phyloP scores from a whole-genome alignment of 208 protist species.

The Phytomonas sp. region DNA sequence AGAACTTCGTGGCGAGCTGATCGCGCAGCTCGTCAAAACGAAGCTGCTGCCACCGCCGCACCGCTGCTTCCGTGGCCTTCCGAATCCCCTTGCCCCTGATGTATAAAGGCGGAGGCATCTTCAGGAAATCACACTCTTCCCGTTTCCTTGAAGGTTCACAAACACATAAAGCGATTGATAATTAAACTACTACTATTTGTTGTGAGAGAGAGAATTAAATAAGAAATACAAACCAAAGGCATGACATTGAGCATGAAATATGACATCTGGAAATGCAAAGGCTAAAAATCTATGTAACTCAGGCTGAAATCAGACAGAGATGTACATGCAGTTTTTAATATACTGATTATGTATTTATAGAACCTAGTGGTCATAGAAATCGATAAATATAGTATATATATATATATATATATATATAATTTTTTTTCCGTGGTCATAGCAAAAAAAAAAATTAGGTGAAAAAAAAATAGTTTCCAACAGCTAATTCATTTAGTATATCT shows the following conservation, averaged over 20 bases:
- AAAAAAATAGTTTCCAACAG: slow-evolving; percentile 1
- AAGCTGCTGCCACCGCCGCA: slow-evolving; percentile 26
- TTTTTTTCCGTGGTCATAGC: background rate
- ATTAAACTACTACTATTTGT: background rate
- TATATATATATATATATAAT: slow-evolving; percentile 4
- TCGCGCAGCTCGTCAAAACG: slow-evolving; percentile 20
- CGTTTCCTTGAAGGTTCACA: background rate
- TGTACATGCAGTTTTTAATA: background rate
- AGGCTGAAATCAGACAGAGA: background rate
- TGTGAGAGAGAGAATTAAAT: background rate
- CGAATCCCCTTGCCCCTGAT: slow-evolving; percentile 12
- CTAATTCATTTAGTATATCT: background rate
- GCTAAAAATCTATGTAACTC: background rate
- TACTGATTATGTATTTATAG: background rate
- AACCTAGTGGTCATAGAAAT: background rate
- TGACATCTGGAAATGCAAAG: background rate
- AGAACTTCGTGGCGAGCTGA: slow-evolving; percentile 15
- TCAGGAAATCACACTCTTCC: background rate
- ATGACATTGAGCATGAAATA: background rate
- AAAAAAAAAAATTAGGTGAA: slow-evolving; percentile 4
- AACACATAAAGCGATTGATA: background rate
- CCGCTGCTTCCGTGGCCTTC: slow-evolving; percentile 15
- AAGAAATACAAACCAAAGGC: slow-evolving; percentile 5
- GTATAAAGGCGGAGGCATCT: background rate
- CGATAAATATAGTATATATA: background rate